phyloP scores from a whole-genome alignment of 2,329 filamentous ascomycete species.

The Diplodia intermedia region DNA sequence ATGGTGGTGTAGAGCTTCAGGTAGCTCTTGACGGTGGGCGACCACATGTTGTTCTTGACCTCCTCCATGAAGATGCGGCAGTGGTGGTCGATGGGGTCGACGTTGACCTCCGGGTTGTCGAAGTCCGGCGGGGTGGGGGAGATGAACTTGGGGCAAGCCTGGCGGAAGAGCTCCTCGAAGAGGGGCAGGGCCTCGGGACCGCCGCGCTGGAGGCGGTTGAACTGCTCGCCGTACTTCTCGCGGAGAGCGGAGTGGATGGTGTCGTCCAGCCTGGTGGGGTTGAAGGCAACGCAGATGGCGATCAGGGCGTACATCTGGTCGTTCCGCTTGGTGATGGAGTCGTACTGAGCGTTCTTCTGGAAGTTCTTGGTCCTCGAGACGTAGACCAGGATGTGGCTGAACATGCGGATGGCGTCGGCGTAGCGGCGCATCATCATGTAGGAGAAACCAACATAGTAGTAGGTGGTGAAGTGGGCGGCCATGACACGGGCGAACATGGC shows the following conservation, averaged over 20 bases:
- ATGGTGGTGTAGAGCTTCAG: conserved; percentile 99
- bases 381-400: conserved; percentile 99
- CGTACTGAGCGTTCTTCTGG: conserved; percentile 98
- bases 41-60: conserved; percentile 99
- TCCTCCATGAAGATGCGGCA: conserved; percentile 99
- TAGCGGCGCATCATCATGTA: conserved; percentile 99
- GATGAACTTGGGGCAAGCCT: conserved; percentile 99
- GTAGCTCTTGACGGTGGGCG: conserved; percentile 97
- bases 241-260: conserved; percentile 97
- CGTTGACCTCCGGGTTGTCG: conserved; percentile 92
- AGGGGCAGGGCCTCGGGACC: conserved; percentile 94
- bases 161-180: conserved; percentile 97
- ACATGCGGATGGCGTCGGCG: conserved; percentile 98
- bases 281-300: conserved; percentile 97
- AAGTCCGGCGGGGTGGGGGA: conserved; percentile 96
- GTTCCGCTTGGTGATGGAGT: conserved; percentile 99
- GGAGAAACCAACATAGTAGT: conserved; percentile 99
- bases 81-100: conserved; percentile 97
- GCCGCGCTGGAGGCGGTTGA: conserved; percentile 93
- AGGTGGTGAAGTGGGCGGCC: conserved; percentile 99
- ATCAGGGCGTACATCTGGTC: conserved; percentile 99
- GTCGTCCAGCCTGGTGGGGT: conserved; percentile 95
- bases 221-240: conserved; percentile 99
- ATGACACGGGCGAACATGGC: conserved; percentile 99
- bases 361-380: conserved; percentile 99